A percentile compares a stretch with the other conserved stretches of the same genome.
Conservation (phyloP, 2,329 filamentous ascomycete genomes). For the Calonectria fujianensis region DNA sequence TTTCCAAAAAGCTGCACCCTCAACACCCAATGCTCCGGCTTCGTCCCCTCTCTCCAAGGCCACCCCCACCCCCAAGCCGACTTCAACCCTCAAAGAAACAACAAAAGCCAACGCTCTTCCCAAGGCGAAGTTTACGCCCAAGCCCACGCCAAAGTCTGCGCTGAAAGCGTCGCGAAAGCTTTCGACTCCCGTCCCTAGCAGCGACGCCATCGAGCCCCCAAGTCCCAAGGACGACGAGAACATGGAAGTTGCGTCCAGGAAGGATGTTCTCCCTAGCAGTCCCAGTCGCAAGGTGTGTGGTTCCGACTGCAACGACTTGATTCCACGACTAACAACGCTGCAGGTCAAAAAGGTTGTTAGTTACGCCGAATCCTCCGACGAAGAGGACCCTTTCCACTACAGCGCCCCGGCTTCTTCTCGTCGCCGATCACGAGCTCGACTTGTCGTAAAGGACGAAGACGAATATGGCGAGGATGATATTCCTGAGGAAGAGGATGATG, state of each 20-base stretch:
- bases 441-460: slow-evolving; percentile 78
- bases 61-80: slow-evolving; percentile 56
- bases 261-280: slow-evolving; percentile 71
- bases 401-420: slow-evolving; percentile 62
- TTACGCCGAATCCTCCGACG: slow-evolving; percentile 91
- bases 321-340: slow-evolving; percentile 9
- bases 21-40: slow-evolving; percentile 57
- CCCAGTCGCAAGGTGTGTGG: slow-evolving; percentile 84
- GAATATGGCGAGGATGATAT: slow-evolving; percentile 84
- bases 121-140: slow-evolving; percentile 69
- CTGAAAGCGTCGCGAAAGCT: slow-evolving; percentile 60
- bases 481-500: slow-evolving; percentile 77
- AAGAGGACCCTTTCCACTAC: slow-evolving; percentile 81
- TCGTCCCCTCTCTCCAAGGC: slow-evolving; percentile 59
- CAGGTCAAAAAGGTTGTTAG: slow-evolving; percentile 77
- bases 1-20: slow-evolving; percentile 65
- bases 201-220: slow-evolving; percentile 80
- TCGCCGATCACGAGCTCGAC: slow-evolving; percentile 69
- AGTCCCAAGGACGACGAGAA: slow-evolving; percentile 79
- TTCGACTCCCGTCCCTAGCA: slow-evolving; percentile 86
- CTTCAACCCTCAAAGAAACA: slow-evolving; percentile 64
- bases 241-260: slow-evolving; percentile 61
- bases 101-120: slow-evolving; percentile 64
- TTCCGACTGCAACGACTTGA: too few species aligned
- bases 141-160: slow-evolving; percentile 60